Evolutionary conservation across 768 basidiomycete species (phyloP).

Genomic region (Lactarius hatsudake): DNA sequence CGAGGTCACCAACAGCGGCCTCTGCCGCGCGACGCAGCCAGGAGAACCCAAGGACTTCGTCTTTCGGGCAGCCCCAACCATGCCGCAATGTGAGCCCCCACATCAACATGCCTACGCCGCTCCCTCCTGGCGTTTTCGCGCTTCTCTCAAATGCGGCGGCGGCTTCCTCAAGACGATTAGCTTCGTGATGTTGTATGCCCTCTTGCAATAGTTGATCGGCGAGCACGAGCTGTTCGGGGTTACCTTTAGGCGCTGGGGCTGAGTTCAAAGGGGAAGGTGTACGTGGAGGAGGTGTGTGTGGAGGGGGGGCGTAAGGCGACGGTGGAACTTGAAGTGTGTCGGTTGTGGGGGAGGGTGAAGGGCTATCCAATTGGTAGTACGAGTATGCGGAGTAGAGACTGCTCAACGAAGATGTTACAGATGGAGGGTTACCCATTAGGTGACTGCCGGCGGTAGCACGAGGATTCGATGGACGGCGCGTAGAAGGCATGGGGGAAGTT

Average conservation of each 20-base stretch:
- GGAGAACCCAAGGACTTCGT: constrained; percentile 74
- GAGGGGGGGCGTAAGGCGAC: constrained; percentile 18
- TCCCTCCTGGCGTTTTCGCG: constrained; percentile 72
- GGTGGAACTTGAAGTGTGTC: constrained; percentile 26
- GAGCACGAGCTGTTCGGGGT: constrained; percentile 32
- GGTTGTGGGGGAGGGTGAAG: constrained; percentile 15
- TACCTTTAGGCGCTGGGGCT: constrained; percentile 19
- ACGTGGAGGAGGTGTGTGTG: constrained; percentile 9
- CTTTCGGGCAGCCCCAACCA: constrained; percentile 84
- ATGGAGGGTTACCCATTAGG: constrained; percentile 23
- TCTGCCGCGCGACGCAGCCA: constrained; percentile 86
- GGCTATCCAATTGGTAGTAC: constrained; percentile 32
- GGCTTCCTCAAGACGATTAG: constrained; percentile 64
- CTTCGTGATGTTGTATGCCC: constrained; percentile 76
- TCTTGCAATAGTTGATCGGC: constrained; percentile 71
- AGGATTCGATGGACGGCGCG: constrained; percentile 1
- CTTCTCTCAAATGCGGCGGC: constrained; percentile 74
- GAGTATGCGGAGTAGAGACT: constrained; percentile 35
- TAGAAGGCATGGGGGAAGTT: constrained; percentile 8
- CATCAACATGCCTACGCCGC: constrained; percentile 90
- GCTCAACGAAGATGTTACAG: constrained; percentile 7
- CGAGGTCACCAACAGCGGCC: constrained; percentile 71
- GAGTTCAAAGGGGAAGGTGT: background rate
- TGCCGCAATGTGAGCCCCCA: constrained; percentile 83
- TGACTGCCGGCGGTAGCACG: constrained; percentile 23